These are phyloP conservation scores for Diplodia seriata DNA, from an alignment of 2,329 filamentous ascomycete species.

Conservation along the genomic window DNA sequence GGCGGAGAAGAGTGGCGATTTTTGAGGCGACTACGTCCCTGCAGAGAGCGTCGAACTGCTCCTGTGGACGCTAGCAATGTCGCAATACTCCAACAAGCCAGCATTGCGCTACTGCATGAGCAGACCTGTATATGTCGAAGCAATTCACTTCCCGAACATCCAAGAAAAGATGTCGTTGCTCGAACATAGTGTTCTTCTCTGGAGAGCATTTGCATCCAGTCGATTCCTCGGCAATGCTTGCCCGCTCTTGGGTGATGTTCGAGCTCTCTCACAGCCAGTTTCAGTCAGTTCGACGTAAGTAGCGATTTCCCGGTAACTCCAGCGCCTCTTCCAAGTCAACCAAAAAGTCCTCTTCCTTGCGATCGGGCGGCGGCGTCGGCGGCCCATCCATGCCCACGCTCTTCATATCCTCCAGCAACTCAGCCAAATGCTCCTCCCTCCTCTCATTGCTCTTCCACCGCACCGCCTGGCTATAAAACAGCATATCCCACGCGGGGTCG, in stretches of 20 bases:
- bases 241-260: background rate
- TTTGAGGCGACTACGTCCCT: too few relatives aligned
- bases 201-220: background rate
- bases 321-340: background rate
- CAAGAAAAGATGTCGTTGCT: background rate
- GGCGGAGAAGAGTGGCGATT: too few relatives aligned
- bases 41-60: background rate
- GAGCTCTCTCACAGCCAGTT: background rate
- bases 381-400: slow-evolving; percentile 44
- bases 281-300: background rate
- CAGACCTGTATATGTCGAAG: too few relatives aligned
- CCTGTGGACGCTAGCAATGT: background rate
- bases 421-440: slow-evolving; percentile 41
- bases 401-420: slow-evolving; percentile 42
- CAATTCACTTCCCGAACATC: background rate
- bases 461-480: slow-evolving; percentile 49
- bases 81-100: background rate
- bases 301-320: background rate
- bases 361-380: slow-evolving; percentile 40
- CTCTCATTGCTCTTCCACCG: slow-evolving; percentile 46
- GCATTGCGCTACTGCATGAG: background rate
- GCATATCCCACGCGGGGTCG: slow-evolving; percentile 48
- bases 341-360: background rate
- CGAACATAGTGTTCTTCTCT: background rate
- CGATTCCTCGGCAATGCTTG: background rate